Evolutionary conservation across 1,284 basidiomycete species (phyloP), one percentile per base, ranked within the genome.

Genomic region (Cronartium quercuum): DNA sequence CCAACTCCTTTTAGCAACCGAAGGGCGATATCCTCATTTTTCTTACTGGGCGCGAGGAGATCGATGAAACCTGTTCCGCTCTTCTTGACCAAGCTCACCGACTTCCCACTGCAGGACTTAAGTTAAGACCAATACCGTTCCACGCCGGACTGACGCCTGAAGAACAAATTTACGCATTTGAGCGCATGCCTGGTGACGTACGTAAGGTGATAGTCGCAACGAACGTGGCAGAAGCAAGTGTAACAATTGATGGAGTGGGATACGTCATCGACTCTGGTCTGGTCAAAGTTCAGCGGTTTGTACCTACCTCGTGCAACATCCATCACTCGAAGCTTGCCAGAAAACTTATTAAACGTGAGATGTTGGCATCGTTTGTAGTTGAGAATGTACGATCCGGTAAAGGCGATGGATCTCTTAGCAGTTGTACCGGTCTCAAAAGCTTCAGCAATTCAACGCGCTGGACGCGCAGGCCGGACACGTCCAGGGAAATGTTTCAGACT

Each of bases 261-360:
- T 98, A 89, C 80, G 94, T 99, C n/a, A 86, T 98, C 4, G 95
- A 99, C 80, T 90, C 88, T 71, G 96, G 95, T 3, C 92, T 94
- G 79, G 94, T 95, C 77, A 98, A 98, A 86, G 91, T 91, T 77
- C 41, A 51, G 84, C 76, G 37, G 37, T 57, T 15, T 29, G 57
- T 58, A n/a, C 34, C 18, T 3, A 21, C 34, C 24, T 58, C 18
- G 21, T 51, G n/a, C n/a, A n/a, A n/a, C n/a, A n/a, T n/a, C n/a
- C n/a, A n/a, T n/a, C n/a, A n/a, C n/a, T n/a, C n/a, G n/a, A n/a
- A n/a, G n/a, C n/a, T n/a, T 44, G 37, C 79, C 89, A 91, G 1
- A 87, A 88, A 40, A 35, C 6, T 40, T 38, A 18, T n/a, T 35
- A 0, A 3, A 90, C 89, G 15, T 69, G 13, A 5, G 41, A 2